Conservation (phyloP, 2,329 filamentous ascomycete species). For the Passalora sequoiae region DNA sequence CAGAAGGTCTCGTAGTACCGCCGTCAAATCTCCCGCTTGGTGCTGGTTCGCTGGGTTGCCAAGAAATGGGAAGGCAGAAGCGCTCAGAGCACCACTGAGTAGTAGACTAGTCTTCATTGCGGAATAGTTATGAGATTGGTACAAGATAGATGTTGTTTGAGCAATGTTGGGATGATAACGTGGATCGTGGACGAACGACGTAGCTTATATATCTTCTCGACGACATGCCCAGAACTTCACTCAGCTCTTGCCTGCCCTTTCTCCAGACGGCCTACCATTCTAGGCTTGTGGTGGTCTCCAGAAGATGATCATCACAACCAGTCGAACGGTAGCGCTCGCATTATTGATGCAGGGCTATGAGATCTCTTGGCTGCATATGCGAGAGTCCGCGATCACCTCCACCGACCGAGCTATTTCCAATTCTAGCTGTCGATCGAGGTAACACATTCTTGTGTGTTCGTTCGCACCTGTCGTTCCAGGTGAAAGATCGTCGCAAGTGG, state of each 20-base stretch:
- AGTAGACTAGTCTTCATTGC: constrained; percentile 20
- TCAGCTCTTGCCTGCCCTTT: neutral
- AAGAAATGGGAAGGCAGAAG: constrained; percentile 16
- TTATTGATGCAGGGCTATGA: neutral
- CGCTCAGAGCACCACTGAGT: constrained; percentile 18
- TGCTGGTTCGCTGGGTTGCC: neutral
- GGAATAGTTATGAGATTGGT: neutral
- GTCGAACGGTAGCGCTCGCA: neutral
- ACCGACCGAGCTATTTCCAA: neutral
- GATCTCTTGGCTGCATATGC: neutral
- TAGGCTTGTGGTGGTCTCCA: neutral
- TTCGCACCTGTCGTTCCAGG: neutral
- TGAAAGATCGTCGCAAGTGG: neutral
- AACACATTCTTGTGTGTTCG: neutral
- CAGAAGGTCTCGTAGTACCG: constrained; percentile 8
- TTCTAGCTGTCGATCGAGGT: neutral
- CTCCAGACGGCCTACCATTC: neutral
- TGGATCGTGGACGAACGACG: neutral
- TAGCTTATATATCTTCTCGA: constrained; percentile 2
- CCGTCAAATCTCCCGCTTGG: neutral
- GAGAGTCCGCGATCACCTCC: neutral
- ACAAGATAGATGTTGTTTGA: neutral
- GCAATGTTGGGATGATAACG: neutral
- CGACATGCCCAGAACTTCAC: neutral
- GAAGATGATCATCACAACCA: neutral